These are phyloP conservation scores for Erodium chrysanthum DNA, from an alignment of 441 rosid species.

Conservation along the genomic window DNA sequence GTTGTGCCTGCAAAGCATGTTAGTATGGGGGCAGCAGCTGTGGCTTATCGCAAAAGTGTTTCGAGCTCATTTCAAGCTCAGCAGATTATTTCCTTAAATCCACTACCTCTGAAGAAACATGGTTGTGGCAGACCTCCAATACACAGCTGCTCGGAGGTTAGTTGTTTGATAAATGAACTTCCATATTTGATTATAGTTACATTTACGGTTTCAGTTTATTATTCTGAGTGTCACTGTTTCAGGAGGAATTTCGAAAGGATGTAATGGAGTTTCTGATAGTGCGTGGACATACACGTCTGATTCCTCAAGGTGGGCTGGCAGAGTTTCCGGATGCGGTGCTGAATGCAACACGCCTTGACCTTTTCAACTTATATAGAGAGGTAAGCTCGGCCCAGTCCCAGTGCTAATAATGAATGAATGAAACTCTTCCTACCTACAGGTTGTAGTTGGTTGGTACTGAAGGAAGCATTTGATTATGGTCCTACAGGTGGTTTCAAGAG, in stretches of 20 bases:
- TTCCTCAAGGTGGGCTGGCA: constrained; percentile 82
- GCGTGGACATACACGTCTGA: constrained; percentile 88
- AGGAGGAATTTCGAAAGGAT: constrained; percentile 95
- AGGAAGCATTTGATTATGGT: constrained; percentile 12
- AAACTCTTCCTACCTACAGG: constrained; percentile 12
- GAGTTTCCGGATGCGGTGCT: constrained; percentile 97
- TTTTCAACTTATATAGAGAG: constrained; percentile 92
- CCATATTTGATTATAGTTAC: neutral
- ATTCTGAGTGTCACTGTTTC: constrained; percentile 20
- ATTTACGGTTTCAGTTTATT: constrained; percentile 3
- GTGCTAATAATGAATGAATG: constrained; percentile 10
- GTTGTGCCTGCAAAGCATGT: constrained; percentile 53
- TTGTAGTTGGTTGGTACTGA: constrained; percentile 12
- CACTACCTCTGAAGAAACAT: constrained; percentile 87
- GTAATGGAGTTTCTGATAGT: constrained; percentile 86
- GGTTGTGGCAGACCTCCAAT: constrained; percentile 96
- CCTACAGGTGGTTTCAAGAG: constrained; percentile 86
- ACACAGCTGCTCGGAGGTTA: constrained; percentile 89
- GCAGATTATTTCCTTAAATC: constrained; percentile 79
- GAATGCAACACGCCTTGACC: constrained; percentile 90
- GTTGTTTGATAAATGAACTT: neutral
- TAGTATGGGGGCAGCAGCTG: constrained; percentile 37
- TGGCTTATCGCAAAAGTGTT: constrained; percentile 56
- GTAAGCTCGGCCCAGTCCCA: constrained; percentile 43
- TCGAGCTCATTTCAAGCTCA: constrained; percentile 76